Evolutionary conservation across 345 rosid species (phyloP).

Genomic region (Linum tenue): DNA sequence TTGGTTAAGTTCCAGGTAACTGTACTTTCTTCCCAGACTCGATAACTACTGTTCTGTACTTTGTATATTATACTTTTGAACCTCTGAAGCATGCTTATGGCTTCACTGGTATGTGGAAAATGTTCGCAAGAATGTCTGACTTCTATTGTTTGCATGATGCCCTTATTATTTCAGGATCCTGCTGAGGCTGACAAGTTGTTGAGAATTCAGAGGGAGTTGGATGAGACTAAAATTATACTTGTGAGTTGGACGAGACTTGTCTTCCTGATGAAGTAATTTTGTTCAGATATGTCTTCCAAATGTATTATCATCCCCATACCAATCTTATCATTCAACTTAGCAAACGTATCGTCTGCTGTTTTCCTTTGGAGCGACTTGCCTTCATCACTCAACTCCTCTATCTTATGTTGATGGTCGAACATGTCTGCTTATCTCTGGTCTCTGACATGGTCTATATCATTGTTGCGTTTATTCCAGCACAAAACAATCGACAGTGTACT

Average conservation of each 20-base stretch:
- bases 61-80: background rate
- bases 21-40: background rate
- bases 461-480: conserved; percentile 44
- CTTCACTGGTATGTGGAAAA: background rate
- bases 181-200: conserved; percentile 94
- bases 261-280: background rate
- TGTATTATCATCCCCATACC: background rate
- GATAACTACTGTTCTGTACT: background rate
- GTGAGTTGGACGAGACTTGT: conserved; percentile 32
- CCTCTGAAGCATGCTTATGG: background rate
- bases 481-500: conserved; percentile 97
- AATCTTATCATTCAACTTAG: background rate
- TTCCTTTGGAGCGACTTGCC: background rate
- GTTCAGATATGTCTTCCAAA: background rate
- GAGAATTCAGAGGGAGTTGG: conserved; percentile 96
- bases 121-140: background rate
- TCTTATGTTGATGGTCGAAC: too few relatives aligned
- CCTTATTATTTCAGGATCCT: conserved; percentile 58
- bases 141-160: background rate
- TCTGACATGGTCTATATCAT: conserved; percentile 1
- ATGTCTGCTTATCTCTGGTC: background rate
- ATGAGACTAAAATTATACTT: conserved; percentile 95
- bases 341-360: background rate
- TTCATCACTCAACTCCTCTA: too few relatives aligned
- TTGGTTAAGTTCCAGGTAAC: conserved; percentile 71